A percentile compares a stretch with the other conserved stretches of the same genome.
Evolutionary conservation across 179 eudicot species (phyloP).

Genomic region (Sideroxylon spinosum): DNA sequence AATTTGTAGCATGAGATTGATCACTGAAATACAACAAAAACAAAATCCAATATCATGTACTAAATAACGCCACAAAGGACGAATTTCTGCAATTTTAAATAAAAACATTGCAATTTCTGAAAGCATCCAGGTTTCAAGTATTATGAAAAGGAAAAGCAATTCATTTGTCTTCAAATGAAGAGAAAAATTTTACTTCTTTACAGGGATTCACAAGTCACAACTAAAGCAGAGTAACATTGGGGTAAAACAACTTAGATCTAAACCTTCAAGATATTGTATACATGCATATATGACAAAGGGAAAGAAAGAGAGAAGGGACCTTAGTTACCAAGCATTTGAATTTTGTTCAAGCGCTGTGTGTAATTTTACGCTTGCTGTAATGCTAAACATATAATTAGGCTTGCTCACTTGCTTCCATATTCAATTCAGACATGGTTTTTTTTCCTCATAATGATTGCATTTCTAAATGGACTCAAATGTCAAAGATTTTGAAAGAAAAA

Average conservation of each 20-base stretch:
- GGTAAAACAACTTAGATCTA: no score
- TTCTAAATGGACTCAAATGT: background rate
- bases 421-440: background rate
- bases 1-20: background rate
- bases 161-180: no score
- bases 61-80: no score
- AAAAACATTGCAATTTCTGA: no score
- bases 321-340: background rate
- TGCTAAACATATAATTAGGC: background rate
- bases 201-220: no score
- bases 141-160: no score
- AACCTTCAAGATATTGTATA: no score
- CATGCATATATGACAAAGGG: no score
- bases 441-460: background rate
- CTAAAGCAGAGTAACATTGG: no score
- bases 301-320: background rate
- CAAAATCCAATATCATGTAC: background rate
- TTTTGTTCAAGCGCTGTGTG: background rate
- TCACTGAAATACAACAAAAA: background rate
- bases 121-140: no score
- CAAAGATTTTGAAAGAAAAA: background rate
- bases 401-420: background rate
- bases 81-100: no score
- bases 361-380: background rate
- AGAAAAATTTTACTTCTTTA: no score